Base-by-base conservation (phyloP, 148 eudicot species). In the Amaranthus palmeri region DNA sequence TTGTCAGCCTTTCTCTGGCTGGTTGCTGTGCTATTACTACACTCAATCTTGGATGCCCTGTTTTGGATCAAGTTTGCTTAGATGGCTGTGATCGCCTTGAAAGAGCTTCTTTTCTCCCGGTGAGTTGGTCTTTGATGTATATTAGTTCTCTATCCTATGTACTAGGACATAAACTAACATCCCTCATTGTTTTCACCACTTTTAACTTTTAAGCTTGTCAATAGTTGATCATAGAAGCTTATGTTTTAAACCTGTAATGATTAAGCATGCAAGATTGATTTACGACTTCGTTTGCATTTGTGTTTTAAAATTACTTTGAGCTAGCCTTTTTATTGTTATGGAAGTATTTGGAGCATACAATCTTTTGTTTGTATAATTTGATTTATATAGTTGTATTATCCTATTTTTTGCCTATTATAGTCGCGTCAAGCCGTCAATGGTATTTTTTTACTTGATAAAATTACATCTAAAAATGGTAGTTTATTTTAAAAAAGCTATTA, bases 21-120 rank as follows among this genome's bases (percentile, higher is more conserved):
- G 92, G 97, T 75, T 93, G 97, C 74, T 89, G 91, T 36, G 90
- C 84, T 46, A 75, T 89, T 80, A 85, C 87, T 15, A 81, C 85
- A 71, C 83, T 93, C 68, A 85, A 85, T 61, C 86, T 91, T 70
- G 67, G 25, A 67, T 93, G 97, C 83, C 96, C 92, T 49, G 79
- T 72, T 78, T 90, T 93, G 67, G 93, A 87, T 79, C 83, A 85
- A 76, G 90, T 95, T 63, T 85, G 90, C 61, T 74, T 95, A 76
- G 96, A 91, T 86, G 97, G 98, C 42, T 95, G 98, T 82, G 98
- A 95, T 84, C 97, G 88, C 87, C 97, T 95, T 70, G 93, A 95
- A 86, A 83, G 81, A 78, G 97, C 98, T 65, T 86, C 86, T 54
- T 95, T 95, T 83, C 75, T 77, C 62, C 93, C 93, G n/a, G 98